Percentiles rank a stretch among this genome's conserved stretches.
phyloP scores from a whole-genome alignment of 805 yeast genomes.

The Teunomyces barrocoloradensis region DNA sequence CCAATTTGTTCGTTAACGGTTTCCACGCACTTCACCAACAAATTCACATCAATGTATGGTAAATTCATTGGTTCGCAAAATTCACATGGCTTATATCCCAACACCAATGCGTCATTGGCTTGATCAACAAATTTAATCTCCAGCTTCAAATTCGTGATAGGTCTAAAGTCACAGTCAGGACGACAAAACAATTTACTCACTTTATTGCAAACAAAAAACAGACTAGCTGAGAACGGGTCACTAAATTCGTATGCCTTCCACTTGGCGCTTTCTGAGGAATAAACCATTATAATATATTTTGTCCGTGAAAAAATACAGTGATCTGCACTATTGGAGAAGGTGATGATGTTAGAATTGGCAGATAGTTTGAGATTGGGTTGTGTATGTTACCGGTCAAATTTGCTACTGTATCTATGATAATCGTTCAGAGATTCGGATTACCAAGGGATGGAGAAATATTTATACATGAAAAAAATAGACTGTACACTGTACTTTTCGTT shows the following conservation, averaged over 20 bases:
- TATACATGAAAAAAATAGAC: constrained; percentile 2
- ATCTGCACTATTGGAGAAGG: not conserved
- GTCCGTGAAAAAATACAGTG: not conserved
- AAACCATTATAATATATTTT: constrained; percentile 27
- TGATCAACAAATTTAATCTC: constrained; percentile 47
- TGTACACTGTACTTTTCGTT: not conserved
- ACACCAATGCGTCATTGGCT: constrained; percentile 38
- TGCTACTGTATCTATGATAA: not conserved
- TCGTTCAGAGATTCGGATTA: not conserved
- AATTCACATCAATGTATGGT: constrained; percentile 45
- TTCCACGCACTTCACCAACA: constrained; percentile 50
- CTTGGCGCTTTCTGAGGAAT: constrained; percentile 44
- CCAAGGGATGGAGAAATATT: not conserved
- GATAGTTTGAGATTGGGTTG: not conserved
- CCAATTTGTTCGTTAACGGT: constrained; percentile 57
- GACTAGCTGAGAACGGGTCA: constrained; percentile 63
- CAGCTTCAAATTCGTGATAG: constrained; percentile 39
- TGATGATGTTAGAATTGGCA: not conserved
- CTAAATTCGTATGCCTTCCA: constrained; percentile 66
- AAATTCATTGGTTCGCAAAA: constrained; percentile 51
- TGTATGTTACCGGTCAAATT: not conserved
- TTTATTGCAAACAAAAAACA: constrained; percentile 53
- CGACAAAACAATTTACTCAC: constrained; percentile 51
- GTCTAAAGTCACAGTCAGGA: constrained; percentile 62
- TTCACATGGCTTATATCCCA: constrained; percentile 52